phyloP scores from a whole-genome alignment of 352 stramenopile species.

The Blastocystis sp. region DNA sequence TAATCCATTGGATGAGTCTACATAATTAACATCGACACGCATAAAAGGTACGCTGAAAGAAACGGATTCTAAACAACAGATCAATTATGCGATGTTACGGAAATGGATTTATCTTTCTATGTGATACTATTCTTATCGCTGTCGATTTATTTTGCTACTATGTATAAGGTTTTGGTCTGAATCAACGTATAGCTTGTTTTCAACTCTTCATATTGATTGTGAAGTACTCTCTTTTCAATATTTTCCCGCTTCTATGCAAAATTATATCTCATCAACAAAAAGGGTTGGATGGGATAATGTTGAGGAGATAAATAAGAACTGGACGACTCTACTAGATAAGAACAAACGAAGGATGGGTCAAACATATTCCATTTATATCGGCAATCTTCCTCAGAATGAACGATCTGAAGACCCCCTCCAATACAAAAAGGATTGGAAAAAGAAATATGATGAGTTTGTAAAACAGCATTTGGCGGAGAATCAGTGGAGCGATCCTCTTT shows the following conservation, averaged over 20 bases:
- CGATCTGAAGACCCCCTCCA: neutral
- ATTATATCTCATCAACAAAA: neutral
- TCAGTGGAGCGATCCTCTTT: neutral
- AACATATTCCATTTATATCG: neutral
- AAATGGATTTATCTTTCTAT: neutral
- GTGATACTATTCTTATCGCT: neutral
- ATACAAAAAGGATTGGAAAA: slow-evolving; percentile 17
- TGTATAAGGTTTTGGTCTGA: neutral
- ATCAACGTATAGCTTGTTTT: too few relatives aligned
- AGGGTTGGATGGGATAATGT: neutral
- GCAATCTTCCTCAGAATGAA: neutral
- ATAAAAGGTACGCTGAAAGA: neutral
- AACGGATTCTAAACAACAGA: neutral
- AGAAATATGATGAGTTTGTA: neutral
- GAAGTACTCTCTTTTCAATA: neutral
- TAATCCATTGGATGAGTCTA: neutral
- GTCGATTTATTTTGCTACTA: neutral
- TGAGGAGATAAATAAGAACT: neutral
- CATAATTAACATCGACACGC: neutral
- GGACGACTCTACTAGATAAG: too few relatives aligned
- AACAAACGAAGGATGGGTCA: neutral
- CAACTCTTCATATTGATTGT: neutral
- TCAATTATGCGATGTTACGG: neutral
- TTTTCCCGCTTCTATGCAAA: neutral
- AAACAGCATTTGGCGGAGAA: neutral